A percentile compares a stretch with the other conserved stretches of the same genome.
Conservation (phyloP, 176 grass and related monocot genomes). For the Carex cristatella region DNA sequence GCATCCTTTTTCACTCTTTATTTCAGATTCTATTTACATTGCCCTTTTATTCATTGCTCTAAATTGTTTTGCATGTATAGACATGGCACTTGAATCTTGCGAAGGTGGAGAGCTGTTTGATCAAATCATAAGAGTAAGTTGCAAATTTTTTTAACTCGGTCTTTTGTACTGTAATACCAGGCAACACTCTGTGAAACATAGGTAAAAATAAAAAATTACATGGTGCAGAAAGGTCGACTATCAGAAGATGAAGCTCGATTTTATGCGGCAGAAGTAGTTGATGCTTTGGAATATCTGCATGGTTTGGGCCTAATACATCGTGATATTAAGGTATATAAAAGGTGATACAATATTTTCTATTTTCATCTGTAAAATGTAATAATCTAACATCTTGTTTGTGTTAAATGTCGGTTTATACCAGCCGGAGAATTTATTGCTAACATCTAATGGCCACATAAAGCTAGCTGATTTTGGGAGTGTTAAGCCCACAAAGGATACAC, state of each 20-base stretch:
- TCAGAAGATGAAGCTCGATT: conserved; percentile 72
- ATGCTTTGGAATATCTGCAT: conserved; percentile 85
- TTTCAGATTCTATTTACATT: conserved; percentile 2
- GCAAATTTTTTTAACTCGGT: background rate
- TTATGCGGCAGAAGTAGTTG: conserved; percentile 88
- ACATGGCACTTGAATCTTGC: conserved; percentile 95
- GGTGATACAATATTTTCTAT: background rate
- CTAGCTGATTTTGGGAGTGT: conserved; percentile 98
- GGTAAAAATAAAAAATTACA: background rate
- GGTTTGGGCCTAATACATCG: conserved; percentile 82
- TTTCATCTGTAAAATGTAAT: conserved; percentile 8
- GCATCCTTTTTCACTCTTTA: conserved; percentile 14
- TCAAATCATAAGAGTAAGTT: conserved; percentile 72
- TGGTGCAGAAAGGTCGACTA: conserved; percentile 56
- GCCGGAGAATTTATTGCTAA: conserved; percentile 95
- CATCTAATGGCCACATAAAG: conserved; percentile 87
- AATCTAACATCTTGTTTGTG: background rate
- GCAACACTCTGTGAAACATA: background rate
- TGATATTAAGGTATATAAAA: conserved; percentile 63
- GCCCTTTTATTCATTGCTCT: conserved; percentile 1
- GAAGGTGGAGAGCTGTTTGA: conserved; percentile 97
- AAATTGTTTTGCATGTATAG: conserved; percentile 30
- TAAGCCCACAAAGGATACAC: conserved; percentile 71
- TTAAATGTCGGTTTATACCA: conserved; percentile 30
- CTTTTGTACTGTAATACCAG: background rate